Evolutionary conservation across 1,284 basidiomycete species (phyloP).

Genomic region (Sphagnurus paluster): DNA sequence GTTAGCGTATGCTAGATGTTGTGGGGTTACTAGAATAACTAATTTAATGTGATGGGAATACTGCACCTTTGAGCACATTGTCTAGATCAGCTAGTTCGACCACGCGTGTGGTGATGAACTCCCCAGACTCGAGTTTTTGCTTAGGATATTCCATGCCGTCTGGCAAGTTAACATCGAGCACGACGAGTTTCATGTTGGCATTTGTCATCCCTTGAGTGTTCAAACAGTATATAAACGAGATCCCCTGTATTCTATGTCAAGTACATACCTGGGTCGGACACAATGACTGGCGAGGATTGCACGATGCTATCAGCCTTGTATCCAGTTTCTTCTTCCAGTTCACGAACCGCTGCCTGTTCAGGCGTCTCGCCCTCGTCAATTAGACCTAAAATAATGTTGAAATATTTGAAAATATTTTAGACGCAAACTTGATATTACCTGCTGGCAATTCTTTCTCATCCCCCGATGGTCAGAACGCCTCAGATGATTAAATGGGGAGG

Average conservation of each 20-base stretch:
- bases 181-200: constrained; percentile 78
- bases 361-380: constrained; percentile 81
- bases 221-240: background rate
- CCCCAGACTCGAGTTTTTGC: constrained; percentile 77
- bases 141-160: constrained; percentile 59
- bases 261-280: constrained; percentile 72
- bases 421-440: constrained; percentile 37
- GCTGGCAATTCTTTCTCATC: constrained; percentile 74
- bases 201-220: constrained; percentile 72
- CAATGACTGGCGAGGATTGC: constrained; percentile 69
- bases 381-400: constrained; percentile 50
- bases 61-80: constrained; percentile 63
- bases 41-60: background rate
- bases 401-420: background rate
- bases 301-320: constrained; percentile 67
- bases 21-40: background rate
- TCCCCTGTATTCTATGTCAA: background rate
- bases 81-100: constrained; percentile 69
- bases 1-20: constrained; percentile 60
- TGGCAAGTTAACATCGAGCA: constrained; percentile 61
- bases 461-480: background rate
- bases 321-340: constrained; percentile 91
- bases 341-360: constrained; percentile 77
- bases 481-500: background rate
- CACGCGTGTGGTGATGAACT: constrained; percentile 76